These are phyloP conservation scores for Symbiodinium pilosum DNA, from an alignment of 73 alveolate genomes.

Conservation along the genomic window DNA sequence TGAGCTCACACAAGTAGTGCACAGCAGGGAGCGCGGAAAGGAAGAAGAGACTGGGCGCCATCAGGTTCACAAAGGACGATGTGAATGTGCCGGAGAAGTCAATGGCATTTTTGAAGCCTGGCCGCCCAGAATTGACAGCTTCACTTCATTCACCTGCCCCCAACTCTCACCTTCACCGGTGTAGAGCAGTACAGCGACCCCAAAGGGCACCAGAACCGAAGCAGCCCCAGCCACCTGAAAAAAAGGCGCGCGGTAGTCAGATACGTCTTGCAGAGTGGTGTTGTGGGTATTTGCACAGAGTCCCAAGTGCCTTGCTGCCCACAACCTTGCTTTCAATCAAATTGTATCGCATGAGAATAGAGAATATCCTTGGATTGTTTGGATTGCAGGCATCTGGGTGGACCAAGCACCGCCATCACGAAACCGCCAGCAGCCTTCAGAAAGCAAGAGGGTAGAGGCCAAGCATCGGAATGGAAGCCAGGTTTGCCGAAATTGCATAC, in stretches of 20 bases:
- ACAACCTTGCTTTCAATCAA: conserved; percentile 21
- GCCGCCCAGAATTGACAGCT: neutral
- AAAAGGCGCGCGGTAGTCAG: neutral
- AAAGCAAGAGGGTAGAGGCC: neutral
- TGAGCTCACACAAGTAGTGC: neutral
- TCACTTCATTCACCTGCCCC: neutral
- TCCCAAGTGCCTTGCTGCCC: neutral
- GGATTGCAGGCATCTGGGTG: neutral
- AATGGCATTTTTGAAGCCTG: conserved; percentile 63
- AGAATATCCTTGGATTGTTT: too few relatives aligned
- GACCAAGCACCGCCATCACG: neutral
- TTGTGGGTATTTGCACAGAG: neutral
- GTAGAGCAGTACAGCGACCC: conserved; percentile 58
- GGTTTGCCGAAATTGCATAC: conserved; percentile 80
- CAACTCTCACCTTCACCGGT: conserved; percentile 44
- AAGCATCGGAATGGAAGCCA: conserved; percentile 87
- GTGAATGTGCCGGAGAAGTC: conserved; percentile 87
- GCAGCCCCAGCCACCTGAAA: conserved; percentile 62
- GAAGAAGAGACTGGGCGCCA: conserved; percentile 89
- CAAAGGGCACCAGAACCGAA: conserved; percentile 80
- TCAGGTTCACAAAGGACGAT: conserved; percentile 72
- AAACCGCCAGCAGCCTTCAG: neutral
- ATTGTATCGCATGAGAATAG: conserved; percentile 88
- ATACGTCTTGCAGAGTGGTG: neutral
- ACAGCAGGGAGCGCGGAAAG: conserved; percentile 28